phyloP scores from a whole-genome alignment of 805 yeast species.

The Monosporozyma yasuniensis region DNA sequence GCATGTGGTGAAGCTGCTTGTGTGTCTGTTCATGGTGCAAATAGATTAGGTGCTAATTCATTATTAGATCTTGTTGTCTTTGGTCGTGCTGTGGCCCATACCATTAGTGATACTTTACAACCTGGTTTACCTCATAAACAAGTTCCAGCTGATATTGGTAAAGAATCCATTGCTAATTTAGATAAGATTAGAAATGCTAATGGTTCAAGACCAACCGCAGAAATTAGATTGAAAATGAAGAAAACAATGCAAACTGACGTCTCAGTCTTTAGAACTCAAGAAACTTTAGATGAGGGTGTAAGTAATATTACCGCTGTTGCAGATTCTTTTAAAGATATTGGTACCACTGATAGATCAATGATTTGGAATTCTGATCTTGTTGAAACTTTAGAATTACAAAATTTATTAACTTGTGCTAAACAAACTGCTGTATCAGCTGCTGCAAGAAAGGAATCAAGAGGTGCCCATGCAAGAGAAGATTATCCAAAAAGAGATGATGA shows the following conservation, averaged over 20 bases:
- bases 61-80: slow-evolving; percentile 92
- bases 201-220: slow-evolving; percentile 79
- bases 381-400: slow-evolving; percentile 92
- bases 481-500: slow-evolving; percentile 92
- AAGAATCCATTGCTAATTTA: slow-evolving; percentile 81
- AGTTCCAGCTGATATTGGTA: slow-evolving; percentile 78
- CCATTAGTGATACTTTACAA: slow-evolving; percentile 72
- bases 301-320: slow-evolving; percentile 67
- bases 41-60: slow-evolving; percentile 98
- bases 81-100: slow-evolving; percentile 96
- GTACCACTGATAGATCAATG: slow-evolving; percentile 93
- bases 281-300: slow-evolving; percentile 86
- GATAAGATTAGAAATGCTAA: slow-evolving; percentile 78
- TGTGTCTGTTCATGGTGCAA: slow-evolving; percentile 98
- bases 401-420: slow-evolving; percentile 91
- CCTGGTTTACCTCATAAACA: slow-evolving; percentile 86
- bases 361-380: slow-evolving; percentile 97
- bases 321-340: slow-evolving; percentile 60
- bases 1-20: slow-evolving; percentile 99
- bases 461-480: slow-evolving; percentile 99
- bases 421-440: slow-evolving; percentile 94
- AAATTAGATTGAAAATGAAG: slow-evolving; percentile 88
- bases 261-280: slow-evolving; percentile 93
- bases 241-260: slow-evolving; percentile 93
- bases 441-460: slow-evolving; percentile 94